Percentiles rank a stretch among this genome's conserved stretches.
Conservation (phyloP, 345 rosid species). For the Camelina sativa region DNA sequence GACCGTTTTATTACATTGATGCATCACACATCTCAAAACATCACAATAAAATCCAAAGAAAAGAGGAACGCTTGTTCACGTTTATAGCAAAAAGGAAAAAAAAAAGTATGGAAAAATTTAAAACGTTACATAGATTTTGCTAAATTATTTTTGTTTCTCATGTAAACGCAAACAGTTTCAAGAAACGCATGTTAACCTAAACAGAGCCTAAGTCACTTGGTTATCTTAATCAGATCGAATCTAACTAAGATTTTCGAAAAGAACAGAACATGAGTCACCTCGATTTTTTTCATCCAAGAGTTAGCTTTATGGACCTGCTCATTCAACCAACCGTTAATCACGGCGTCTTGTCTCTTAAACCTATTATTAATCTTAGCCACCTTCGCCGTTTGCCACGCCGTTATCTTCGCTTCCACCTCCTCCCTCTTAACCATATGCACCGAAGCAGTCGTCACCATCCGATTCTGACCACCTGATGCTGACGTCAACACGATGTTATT, state of each 20-base stretch:
- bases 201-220: neutral
- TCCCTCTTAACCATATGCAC: conserved; percentile 89
- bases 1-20: neutral
- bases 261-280: conserved; percentile 54
- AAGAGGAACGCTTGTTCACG: conserved; percentile 9
- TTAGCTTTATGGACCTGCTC: conserved; percentile 81
- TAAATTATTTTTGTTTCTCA: neutral
- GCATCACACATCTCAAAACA: neutral
- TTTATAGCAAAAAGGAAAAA: neutral
- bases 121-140: neutral
- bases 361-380: conserved; percentile 84
- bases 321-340: conserved; percentile 86
- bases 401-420: conserved; percentile 89
- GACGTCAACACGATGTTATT: conserved; percentile 33
- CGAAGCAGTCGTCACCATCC: conserved; percentile 47
- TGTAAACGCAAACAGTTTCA: neutral
- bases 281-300: conserved; percentile 92
- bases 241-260: neutral
- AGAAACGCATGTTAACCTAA: neutral
- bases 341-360: conserved; percentile 93
- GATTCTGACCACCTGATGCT: conserved; percentile 20
- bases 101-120: neutral
- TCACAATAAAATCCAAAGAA: neutral
- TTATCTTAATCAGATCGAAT: neutral
- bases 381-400: conserved; percentile 95